Evolutionary conservation across 176 grass and related monocot species (phyloP).

Genomic region (Chrysopogon serrulatus): DNA sequence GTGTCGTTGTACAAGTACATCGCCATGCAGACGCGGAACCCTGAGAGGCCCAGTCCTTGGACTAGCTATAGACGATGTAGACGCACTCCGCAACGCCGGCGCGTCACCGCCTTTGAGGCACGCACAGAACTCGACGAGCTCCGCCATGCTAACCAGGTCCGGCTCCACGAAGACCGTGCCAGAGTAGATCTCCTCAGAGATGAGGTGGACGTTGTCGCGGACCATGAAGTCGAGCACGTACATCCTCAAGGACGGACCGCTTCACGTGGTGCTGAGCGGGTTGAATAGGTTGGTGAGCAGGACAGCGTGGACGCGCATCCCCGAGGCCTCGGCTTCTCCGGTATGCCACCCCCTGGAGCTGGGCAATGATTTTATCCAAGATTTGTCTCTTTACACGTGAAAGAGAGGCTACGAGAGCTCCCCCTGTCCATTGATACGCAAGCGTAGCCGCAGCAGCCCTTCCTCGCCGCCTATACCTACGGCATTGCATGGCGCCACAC

Average conservation of each 20-base stretch:
- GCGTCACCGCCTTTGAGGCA: too few species aligned
- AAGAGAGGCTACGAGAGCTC: too few species aligned
- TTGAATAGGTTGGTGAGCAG: slow-evolving; percentile 82
- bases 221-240: slow-evolving; percentile 57
- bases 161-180: slow-evolving; percentile 57
- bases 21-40: slow-evolving; percentile 62
- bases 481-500: too few species aligned
- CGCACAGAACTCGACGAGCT: slow-evolving; percentile 45
- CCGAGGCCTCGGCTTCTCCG: slow-evolving; percentile 17
- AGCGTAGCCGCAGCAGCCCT: too few species aligned
- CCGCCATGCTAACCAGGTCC: slow-evolving; percentile 69
- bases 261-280: slow-evolving; percentile 55
- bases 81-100: slow-evolving; percentile 27
- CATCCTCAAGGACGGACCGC: slow-evolving; percentile 29
- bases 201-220: slow-evolving; percentile 65
- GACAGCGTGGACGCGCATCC: slow-evolving; percentile 44
- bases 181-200: slow-evolving; percentile 93
- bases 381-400: too few species aligned
- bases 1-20: slow-evolving; percentile 80
- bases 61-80: slow-evolving; percentile 87
- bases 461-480: too few species aligned
- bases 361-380: too few species aligned
- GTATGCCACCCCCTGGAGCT: slow-evolving; percentile 56
- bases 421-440: too few species aligned
- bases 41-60: slow-evolving; percentile 78